phyloP scores from a whole-genome alignment of 352 stramenopile species.

The Phytophthora tentaculata region DNA sequence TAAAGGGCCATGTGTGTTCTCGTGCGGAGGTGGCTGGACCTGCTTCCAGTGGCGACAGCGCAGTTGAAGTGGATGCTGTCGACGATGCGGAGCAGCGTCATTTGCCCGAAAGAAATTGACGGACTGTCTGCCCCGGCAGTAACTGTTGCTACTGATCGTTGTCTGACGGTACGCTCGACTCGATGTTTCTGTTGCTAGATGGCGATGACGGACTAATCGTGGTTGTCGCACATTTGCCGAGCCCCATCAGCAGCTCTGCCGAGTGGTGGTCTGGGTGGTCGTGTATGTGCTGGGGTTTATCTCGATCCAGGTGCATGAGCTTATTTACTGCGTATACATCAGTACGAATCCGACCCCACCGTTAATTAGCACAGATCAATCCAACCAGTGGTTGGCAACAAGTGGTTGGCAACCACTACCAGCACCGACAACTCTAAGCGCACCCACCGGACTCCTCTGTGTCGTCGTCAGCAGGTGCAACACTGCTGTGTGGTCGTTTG shows the following conservation, averaged over 20 bases:
- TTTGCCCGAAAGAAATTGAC: background rate
- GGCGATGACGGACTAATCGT: constrained; percentile 25
- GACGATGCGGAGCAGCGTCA: background rate
- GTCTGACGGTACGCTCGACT: constrained; percentile 17
- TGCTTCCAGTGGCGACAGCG: background rate
- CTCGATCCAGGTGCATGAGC: constrained; percentile 33
- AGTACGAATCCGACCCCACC: constrained; percentile 3
- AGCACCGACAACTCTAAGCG: no score
- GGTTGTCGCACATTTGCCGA: constrained; percentile 38
- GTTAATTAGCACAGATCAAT: constrained; percentile 16
- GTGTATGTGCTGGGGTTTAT: constrained; percentile 13
- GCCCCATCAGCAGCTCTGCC: constrained; percentile 59
- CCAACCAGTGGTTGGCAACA: background rate
- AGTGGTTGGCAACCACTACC: no score
- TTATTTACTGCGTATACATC: constrained; percentile 35
- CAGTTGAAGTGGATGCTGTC: background rate
- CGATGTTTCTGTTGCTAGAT: constrained; percentile 16
- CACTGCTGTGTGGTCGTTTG: constrained; percentile 39
- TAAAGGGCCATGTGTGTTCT: constrained; percentile 5
- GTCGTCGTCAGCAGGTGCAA: constrained; percentile 24
- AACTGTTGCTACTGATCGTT: constrained; percentile 14
- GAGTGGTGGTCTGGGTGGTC: constrained; percentile 54
- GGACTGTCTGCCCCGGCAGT: background rate
- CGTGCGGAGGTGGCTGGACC: background rate
- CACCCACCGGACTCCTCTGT: constrained; percentile 31